Evolutionary conservation across 768 basidiomycete genomes (phyloP).

Genomic region (Leccinum olivaceopallidum): DNA sequence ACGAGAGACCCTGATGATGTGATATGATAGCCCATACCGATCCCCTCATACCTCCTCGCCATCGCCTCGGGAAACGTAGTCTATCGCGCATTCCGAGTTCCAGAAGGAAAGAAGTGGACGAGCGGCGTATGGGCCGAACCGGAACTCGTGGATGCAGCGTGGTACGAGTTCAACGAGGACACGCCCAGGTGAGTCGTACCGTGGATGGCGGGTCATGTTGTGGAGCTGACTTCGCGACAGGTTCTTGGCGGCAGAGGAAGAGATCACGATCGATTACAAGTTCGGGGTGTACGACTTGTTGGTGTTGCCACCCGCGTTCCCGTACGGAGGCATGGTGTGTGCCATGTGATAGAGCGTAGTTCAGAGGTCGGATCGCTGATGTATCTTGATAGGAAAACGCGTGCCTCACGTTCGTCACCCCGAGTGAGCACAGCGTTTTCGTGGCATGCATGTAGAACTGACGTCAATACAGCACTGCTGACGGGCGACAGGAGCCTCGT

Average conservation of each 20-base stretch:
- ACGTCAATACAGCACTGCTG: constrained; percentile 54
- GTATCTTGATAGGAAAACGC: constrained; percentile 68
- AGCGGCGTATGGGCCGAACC: constrained; percentile 93
- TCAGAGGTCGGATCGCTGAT: background rate
- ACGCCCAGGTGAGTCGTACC: constrained; percentile 57
- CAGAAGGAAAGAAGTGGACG: constrained; percentile 69
- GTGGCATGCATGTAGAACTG: background rate
- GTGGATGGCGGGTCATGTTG: background rate
- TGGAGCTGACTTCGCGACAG: constrained; percentile 34
- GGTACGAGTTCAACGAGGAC: constrained; percentile 90
- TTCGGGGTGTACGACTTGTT: constrained; percentile 90
- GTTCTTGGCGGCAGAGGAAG: constrained; percentile 71
- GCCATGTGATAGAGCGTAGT: background rate
- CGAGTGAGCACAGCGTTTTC: constrained; percentile 50
- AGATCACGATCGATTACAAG: constrained; percentile 68
- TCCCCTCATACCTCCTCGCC: constrained; percentile 88
- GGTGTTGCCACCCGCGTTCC: constrained; percentile 88
- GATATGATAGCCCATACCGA: constrained; percentile 60
- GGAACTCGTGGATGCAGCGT: constrained; percentile 70
- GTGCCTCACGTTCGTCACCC: constrained; percentile 84
- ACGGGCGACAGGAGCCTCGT: constrained; percentile 85
- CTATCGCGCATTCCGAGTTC: constrained; percentile 62
- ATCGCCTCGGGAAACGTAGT: constrained; percentile 83
- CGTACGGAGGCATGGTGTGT: constrained; percentile 84
- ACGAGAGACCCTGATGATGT: background rate